phyloP scores from a whole-genome alignment of 805 yeast species.

The Ogataea pini region DNA sequence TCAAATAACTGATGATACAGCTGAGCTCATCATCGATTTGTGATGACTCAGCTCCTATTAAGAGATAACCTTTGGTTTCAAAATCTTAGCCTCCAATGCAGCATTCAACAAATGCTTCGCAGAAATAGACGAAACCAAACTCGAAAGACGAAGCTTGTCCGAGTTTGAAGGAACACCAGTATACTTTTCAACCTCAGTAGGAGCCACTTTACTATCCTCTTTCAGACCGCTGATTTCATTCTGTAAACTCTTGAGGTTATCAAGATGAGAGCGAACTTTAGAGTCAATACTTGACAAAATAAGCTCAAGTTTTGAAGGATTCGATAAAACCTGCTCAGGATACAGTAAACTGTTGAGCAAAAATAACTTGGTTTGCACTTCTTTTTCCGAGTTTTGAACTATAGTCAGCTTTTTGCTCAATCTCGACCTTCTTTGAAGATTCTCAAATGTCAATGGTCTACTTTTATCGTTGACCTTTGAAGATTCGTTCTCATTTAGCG shows the following conservation, averaged over 20 bases:
- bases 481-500: neutral
- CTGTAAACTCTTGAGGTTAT: conserved; percentile 21
- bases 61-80: neutral
- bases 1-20: no score
- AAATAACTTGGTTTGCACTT: conserved; percentile 29
- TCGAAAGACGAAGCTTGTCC: conserved; percentile 15
- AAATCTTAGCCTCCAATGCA: conserved; percentile 6
- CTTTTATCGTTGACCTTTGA: conserved; percentile 1
- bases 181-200: no score
- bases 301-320: conserved; percentile 30
- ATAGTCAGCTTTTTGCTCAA: conserved; percentile 18
- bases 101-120: conserved; percentile 16
- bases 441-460: conserved; percentile 25
- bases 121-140: conserved; percentile 13
- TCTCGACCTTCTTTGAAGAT: conserved; percentile 17
- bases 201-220: neutral
- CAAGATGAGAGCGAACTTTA: conserved; percentile 22
- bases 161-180: neutral
- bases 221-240: conserved; percentile 12
- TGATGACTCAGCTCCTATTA: no score
- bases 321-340: conserved; percentile 32
- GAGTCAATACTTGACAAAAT: conserved; percentile 32
- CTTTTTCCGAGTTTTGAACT: conserved; percentile 17
- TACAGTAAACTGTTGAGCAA: conserved; percentile 30
- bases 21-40: no score